Evolutionary conservation across 106 monocot species (phyloP).

Genomic region (Vanilla planifolia): DNA sequence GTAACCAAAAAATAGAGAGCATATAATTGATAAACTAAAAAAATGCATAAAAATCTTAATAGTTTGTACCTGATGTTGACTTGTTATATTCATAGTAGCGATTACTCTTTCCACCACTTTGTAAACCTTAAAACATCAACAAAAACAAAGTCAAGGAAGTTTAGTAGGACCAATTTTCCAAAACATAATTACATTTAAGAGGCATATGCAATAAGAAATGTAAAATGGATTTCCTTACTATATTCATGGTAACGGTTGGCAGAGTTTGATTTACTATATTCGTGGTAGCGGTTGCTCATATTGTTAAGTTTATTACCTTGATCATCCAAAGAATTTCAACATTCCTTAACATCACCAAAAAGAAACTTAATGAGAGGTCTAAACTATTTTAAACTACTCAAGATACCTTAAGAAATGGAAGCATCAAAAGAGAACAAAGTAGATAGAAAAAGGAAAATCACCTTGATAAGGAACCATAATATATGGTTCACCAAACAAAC

Average conservation of each 20-base stretch:
- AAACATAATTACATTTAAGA: background rate
- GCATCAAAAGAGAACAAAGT: background rate
- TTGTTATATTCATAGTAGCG: conserved; percentile 7
- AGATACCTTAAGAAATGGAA: background rate
- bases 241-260: conserved; percentile 8
- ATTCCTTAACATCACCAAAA: background rate
- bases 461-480: conserved; percentile 1
- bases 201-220: background rate
- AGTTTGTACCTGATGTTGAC: conserved; percentile 1
- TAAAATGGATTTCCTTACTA: background rate
- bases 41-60: background rate
- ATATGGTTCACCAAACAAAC: background rate
- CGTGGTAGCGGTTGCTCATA: conserved; percentile 7
- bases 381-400: background rate
- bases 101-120: conserved; percentile 7
- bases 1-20: too few relatives aligned
- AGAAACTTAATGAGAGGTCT: background rate
- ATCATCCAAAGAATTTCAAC: background rate
- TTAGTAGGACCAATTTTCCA: background rate
- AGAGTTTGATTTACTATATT: conserved; percentile 2
- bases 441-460: background rate
- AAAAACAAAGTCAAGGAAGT: background rate
- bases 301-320: conserved; percentile 1
- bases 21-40: too few relatives aligned
- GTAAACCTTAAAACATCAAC: conserved; percentile 3